Evolutionary conservation across 1,139 yeast species (phyloP), one percentile per base, ranked within the genome.

Genomic region (Debaryomyces psychrophilus): DNA sequence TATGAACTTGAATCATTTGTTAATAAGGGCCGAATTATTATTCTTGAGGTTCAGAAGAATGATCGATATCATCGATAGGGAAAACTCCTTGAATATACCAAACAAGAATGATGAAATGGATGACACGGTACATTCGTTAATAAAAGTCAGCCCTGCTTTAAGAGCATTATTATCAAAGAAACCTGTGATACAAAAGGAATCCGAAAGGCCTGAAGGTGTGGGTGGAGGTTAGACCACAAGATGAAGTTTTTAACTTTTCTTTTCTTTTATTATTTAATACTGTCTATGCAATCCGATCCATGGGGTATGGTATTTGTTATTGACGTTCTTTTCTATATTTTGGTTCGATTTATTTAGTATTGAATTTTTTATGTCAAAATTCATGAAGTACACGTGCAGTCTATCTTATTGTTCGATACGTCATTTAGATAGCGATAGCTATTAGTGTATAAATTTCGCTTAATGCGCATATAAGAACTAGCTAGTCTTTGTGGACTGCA

Each of bases 41-140:
- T 93, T 90, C 62, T 75, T 88, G 55, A 80, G 87, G 55, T 93
- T 90, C 64, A 79, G 83, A 57, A 82, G 90, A 53, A 85, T 90
- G 76, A 79, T 90, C 46, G 88, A 83, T 50, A 78, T 90, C 43
- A 82, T 90, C 50, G 95, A 88, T 58, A 67, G 88, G 28, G 82
- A 78, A 52, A 72, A 75, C 54, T 61, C 67, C 45, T 62, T 65
- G 31, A 50, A 50, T 48, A 45, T 49, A 25, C 34, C 45, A 31
- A 47, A 42, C 26, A 50, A 48, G 23, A 57, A 55, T 20, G 58
- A 60, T 25, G 53, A 56, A 58, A 31, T 64, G 64, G 35, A 39
- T 40, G 45, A 17, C 8, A 15, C 44, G 38, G 41, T 31, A 22
- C 31, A 37, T 37, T 45, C 52, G 58, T 42, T 47, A 15, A 58